These are phyloP conservation scores for Amanita molliuscula DNA, from an alignment of 768 basidiomycete species.

Conservation along the genomic window DNA sequence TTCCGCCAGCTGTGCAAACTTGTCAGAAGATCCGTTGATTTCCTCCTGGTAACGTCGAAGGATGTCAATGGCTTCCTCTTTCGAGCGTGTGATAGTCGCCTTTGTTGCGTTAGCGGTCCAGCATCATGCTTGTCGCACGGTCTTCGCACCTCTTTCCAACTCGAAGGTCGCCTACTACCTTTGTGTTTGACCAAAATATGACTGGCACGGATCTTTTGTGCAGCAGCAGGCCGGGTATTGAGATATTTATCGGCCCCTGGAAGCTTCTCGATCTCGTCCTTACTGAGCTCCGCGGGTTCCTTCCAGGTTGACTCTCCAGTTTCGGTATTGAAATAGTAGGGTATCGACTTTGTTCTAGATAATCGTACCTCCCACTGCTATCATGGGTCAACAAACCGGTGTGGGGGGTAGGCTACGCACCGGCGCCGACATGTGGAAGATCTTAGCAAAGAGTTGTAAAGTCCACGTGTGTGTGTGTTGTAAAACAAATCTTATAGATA, in stretches of 20 bases:
- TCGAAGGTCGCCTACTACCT: slow-evolving; percentile 66
- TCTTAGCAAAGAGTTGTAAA: background rate
- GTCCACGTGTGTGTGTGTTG: background rate
- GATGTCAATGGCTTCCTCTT: slow-evolving; percentile 83
- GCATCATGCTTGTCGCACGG: background rate
- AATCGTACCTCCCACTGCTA: slow-evolving; percentile 85
- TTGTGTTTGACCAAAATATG: slow-evolving; percentile 92
- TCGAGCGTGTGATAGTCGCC: slow-evolving; percentile 73
- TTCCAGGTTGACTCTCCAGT: slow-evolving; percentile 79
- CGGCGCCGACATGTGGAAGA: slow-evolving; percentile 6
- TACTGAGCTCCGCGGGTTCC: slow-evolving; percentile 47
- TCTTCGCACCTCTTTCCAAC: slow-evolving; percentile 69
- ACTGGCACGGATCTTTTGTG: slow-evolving; percentile 74
- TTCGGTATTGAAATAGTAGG: slow-evolving; percentile 80
- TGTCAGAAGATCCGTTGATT: slow-evolving; percentile 46
- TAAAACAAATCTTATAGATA: background rate
- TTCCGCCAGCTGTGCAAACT: slow-evolving; percentile 69
- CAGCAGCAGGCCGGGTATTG: slow-evolving; percentile 9
- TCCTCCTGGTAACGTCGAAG: slow-evolving; percentile 52
- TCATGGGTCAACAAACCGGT: background rate
- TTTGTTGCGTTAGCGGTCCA: slow-evolving; percentile 18
- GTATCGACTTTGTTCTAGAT: slow-evolving; percentile 64
- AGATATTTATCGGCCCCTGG: slow-evolving; percentile 56
- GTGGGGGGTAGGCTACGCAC: background rate
- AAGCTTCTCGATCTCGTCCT: slow-evolving; percentile 48